Evolutionary conservation across 345 rosid species (phyloP).

Genomic region (Adansonia digitata): DNA sequence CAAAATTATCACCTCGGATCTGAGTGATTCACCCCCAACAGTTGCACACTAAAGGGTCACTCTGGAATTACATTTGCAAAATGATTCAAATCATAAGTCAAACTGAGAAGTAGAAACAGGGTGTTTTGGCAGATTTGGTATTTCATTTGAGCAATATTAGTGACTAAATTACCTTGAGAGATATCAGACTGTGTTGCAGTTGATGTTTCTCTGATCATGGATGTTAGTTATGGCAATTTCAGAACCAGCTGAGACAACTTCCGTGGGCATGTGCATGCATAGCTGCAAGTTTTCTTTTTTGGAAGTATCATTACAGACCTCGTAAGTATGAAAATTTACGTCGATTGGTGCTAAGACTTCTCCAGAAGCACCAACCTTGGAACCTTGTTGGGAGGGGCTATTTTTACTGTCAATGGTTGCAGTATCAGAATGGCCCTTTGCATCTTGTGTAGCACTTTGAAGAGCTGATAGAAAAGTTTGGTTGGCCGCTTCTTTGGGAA

Average conservation of each 20-base stretch:
- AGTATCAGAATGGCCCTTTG: not conserved
- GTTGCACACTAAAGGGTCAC: conserved; percentile 3
- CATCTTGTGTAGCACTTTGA: not conserved
- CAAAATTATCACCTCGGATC: conserved; percentile 25
- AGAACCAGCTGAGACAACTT: not conserved
- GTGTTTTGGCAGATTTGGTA: not conserved
- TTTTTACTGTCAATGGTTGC: not conserved
- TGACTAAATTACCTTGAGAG: not conserved
- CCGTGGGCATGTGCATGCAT: not conserved
- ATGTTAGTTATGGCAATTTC: not conserved
- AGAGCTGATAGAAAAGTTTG: not conserved
- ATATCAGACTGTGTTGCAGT: not conserved
- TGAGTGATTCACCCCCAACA: conserved; percentile 4
- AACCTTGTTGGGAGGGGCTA: not conserved
- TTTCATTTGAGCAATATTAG: not conserved
- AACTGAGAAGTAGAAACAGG: not conserved
- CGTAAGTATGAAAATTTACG: not conserved
- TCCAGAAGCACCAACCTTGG: not conserved
- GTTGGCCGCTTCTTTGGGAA: not conserved
- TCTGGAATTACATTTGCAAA: conserved; percentile 13
- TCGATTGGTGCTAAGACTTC: not conserved
- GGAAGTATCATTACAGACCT: not conserved
- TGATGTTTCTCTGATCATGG: not conserved
- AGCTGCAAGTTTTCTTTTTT: not conserved
- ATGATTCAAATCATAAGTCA: conserved; percentile 15